These are phyloP conservation scores for Plantago ovata DNA, from an alignment of 257 asterid genomes.

Conservation along the genomic window DNA sequence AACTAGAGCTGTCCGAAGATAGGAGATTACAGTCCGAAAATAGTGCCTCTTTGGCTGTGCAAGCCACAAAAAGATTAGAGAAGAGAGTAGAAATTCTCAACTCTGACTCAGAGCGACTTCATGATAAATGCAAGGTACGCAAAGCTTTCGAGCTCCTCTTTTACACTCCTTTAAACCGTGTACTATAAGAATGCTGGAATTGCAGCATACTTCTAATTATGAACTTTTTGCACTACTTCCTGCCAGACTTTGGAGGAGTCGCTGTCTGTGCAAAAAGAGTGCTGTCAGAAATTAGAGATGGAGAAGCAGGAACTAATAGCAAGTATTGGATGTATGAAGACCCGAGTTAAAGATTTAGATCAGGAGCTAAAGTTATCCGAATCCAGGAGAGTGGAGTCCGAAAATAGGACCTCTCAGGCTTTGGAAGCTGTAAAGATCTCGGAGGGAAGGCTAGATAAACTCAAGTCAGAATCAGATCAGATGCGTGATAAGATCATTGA, in stretches of 20 bases:
- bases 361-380: not conserved
- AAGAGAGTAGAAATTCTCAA: not conserved
- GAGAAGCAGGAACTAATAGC: no score
- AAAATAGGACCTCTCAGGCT: not conserved
- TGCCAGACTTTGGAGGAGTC: no score
- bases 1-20: not conserved
- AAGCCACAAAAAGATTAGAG: not conserved
- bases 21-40: not conserved
- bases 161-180: no score
- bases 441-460: not conserved
- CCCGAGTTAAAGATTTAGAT: not conserved
- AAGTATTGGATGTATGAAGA: not conserved
- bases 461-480: not conserved
- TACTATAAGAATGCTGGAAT: no score
- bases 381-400: not conserved
- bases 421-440: not conserved
- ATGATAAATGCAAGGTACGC: no score
- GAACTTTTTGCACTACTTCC: no score
- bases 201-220: no score
- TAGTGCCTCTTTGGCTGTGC: not conserved
- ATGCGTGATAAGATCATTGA: not conserved
- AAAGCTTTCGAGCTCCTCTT: no score
- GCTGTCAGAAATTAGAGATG: no score
- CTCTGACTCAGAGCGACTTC: not conserved
- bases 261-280: no score